Conservation (phyloP, 2,329 filamentous ascomycete genomes). For the Xylaria sp. region DNA sequence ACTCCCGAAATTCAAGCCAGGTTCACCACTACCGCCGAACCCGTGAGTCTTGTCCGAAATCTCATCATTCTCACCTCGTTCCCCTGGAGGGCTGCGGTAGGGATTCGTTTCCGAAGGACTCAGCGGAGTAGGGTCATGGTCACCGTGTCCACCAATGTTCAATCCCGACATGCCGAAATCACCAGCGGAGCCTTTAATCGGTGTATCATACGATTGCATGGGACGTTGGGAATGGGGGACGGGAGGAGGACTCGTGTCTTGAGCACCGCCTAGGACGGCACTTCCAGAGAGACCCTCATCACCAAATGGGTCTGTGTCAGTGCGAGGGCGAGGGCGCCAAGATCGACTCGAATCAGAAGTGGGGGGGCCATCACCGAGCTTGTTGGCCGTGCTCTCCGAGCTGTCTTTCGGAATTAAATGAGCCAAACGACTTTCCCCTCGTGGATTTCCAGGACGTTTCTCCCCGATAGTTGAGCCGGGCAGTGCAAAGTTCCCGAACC, state of each 20-base stretch:
- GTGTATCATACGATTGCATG: slow-evolving; percentile 62
- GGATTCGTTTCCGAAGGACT: slow-evolving; percentile 97
- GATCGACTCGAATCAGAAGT: slow-evolving; percentile 56
- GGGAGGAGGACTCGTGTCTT: slow-evolving; percentile 70
- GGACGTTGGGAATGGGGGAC: slow-evolving; percentile 51
- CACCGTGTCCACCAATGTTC: slow-evolving; percentile 67
- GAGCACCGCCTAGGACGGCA: slow-evolving; percentile 78
- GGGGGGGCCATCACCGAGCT: slow-evolving; percentile 61
- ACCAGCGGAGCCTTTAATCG: slow-evolving; percentile 63
- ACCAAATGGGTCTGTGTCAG: slow-evolving; percentile 79
- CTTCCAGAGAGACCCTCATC: slow-evolving; percentile 76
- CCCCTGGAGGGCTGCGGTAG: slow-evolving; percentile 88
- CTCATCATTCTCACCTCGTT: slow-evolving; percentile 72
- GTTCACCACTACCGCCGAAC: slow-evolving; percentile 64
- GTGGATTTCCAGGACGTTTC: slow-evolving; percentile 77
- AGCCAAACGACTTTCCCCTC: slow-evolving; percentile 85
- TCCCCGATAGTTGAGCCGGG: slow-evolving; percentile 69
- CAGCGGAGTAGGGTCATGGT: slow-evolving; percentile 74
- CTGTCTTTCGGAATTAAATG: slow-evolving; percentile 84
- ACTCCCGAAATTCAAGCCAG: slow-evolving; percentile 58
- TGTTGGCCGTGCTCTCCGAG: slow-evolving; percentile 69
- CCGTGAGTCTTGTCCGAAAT: slow-evolving; percentile 62
- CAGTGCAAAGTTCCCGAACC: slow-evolving; percentile 91
- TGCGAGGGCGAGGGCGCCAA: slow-evolving; percentile 71
- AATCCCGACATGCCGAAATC: slow-evolving; percentile 73